Percentiles rank a stretch among this genome's conserved stretches.
Evolutionary conservation across 108 stramenopile species (phyloP).

Genomic region (Cyclotella kingstonii): DNA sequence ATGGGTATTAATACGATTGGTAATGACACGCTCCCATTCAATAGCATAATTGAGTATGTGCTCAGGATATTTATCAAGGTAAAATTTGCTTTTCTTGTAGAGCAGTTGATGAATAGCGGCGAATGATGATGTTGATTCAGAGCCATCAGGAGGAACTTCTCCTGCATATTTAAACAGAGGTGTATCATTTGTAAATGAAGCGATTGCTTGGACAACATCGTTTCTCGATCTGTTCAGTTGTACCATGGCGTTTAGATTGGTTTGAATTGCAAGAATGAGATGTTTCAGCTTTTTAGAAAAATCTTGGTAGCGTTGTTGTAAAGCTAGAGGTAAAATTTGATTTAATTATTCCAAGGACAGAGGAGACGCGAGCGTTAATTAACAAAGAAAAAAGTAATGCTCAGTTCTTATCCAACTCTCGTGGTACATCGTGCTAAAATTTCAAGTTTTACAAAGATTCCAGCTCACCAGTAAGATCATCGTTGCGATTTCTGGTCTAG

Average conservation of each 20-base stretch:
- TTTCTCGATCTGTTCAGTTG: constrained; percentile 19
- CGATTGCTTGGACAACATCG: constrained; percentile 44
- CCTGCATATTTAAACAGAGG: constrained; percentile 33
- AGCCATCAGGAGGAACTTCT: constrained; percentile 21
- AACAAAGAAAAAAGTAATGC: too few relatives aligned
- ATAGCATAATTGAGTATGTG: constrained; percentile 72
- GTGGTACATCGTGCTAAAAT: too few relatives aligned
- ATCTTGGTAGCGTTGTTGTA: constrained; percentile 18
- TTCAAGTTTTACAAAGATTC: too few relatives aligned
- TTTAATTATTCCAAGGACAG: too few relatives aligned
- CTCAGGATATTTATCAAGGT: constrained; percentile 60
- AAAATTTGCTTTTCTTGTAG: constrained; percentile 52
- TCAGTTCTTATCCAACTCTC: too few relatives aligned
- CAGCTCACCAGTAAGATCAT: constrained; percentile 14
- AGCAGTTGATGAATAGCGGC: constrained; percentile 38
- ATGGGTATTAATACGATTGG: constrained; percentile 48
- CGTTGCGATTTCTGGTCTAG: constrained; percentile 32
- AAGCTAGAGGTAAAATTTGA: background rate
- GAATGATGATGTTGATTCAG: constrained; percentile 25
- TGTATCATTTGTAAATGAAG: constrained; percentile 33
- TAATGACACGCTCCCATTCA: constrained; percentile 79
- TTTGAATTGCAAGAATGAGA: constrained; percentile 28
- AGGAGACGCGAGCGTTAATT: too few relatives aligned
- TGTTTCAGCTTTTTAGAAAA: constrained; percentile 38
- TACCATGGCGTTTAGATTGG: constrained; percentile 36